Evolutionary conservation across 352 stramenopile species (phyloP), one percentile per base, ranked within the genome.

Genomic region (Phytopythium sindhum): DNA sequence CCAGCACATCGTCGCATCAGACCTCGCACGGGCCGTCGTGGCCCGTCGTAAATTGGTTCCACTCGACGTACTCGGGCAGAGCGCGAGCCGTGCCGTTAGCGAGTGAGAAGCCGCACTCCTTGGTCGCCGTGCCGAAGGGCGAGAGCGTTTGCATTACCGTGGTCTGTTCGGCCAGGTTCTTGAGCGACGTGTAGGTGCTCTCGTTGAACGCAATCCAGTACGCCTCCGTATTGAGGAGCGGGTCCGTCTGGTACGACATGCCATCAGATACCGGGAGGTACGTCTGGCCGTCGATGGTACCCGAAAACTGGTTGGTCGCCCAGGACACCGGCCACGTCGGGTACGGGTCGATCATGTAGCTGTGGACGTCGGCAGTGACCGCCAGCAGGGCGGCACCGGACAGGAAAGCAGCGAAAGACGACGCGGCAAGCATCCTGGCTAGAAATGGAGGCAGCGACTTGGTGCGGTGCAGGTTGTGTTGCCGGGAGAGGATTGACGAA

Each of bases 21-120:
- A 83, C 58, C 58, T 86, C 77, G 19, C 72, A 83, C 21, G 77
- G 77, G n/a, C 77, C 77, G 42, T 80, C 65, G 45, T 83, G 70
- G 19, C 64, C 68, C 1, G 60, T 62, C 14, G 71, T 77, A 21
- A 83, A 64, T 45, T 73, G 61, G 64, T 76, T 60, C 75, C 75
- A 83, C 60, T 79, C 39, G 7, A 83, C 72, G 26, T 60, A 57
- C 15, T 83, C 67, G 10, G 72, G 72, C 41, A 83, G 66, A n/a
- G 68, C 63, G 42, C 66, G 71, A 1, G 69, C 63, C 5, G 64
- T 75, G 24, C 69, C 74, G 28, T 72, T 75, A 4, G 65, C 65
- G 31, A 56, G 64, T 50, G 69, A 77, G 66, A 63, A 81, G 6
- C 78, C 78, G 26, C 78, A 84, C 62, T 84, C 73, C 15, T 66